Conservation (phyloP, 257 asterid species). For the Penstemon davidsonii region DNA sequence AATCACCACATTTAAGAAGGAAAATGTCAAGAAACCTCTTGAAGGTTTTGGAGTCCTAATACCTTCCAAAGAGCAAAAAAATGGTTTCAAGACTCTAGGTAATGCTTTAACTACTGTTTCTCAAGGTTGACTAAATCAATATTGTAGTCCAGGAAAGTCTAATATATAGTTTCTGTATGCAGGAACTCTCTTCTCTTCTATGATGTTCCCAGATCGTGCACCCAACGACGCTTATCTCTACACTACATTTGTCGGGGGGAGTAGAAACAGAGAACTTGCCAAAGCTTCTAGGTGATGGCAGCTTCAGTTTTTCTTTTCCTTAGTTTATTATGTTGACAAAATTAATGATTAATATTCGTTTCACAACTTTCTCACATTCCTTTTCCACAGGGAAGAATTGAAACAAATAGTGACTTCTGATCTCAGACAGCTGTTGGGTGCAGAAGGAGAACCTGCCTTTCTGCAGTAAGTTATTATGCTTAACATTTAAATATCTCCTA, state of each 20-base stretch:
- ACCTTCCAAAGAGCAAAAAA: constrained; percentile 81
- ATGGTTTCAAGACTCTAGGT: constrained; percentile 87
- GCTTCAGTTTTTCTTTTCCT: constrained; percentile 15
- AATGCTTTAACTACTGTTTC: constrained; percentile 29
- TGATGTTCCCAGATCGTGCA: constrained; percentile 97
- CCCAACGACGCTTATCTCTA: constrained; percentile 78
- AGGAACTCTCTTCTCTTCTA: constrained; percentile 93
- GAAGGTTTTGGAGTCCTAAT: constrained; percentile 96
- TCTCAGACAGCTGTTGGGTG: constrained; percentile 76
- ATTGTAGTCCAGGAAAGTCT: constrained; percentile 21
- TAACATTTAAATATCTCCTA: background rate
- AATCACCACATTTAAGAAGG: constrained; percentile 74
- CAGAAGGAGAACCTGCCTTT: constrained; percentile 78
- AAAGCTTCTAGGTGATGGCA: constrained; percentile 66
- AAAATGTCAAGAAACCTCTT: constrained; percentile 72
- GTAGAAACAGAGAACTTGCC: constrained; percentile 81
- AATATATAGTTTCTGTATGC: constrained; percentile 29
- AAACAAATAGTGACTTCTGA: constrained; percentile 74
- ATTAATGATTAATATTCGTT: constrained; percentile 15
- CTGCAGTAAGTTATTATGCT: constrained; percentile 51
- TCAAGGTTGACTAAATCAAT: constrained; percentile 23
- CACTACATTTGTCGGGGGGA: constrained; percentile 90
- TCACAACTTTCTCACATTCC: constrained; percentile 12
- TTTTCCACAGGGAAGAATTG: constrained; percentile 63
- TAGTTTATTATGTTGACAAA: background rate